Evolutionary conservation across 306 rosid species (phyloP).

Genomic region (Trifolium repens): DNA sequence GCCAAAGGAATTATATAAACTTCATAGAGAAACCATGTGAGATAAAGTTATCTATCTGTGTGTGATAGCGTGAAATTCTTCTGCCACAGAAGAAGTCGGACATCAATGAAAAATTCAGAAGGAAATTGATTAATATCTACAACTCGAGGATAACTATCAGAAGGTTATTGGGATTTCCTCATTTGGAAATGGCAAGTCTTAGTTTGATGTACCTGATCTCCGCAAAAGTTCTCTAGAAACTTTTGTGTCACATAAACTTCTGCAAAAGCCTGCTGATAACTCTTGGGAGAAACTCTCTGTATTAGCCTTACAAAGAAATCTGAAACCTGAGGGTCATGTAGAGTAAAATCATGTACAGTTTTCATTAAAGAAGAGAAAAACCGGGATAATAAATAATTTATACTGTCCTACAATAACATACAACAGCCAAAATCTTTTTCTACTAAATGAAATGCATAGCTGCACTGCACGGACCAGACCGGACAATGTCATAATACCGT

Average conservation of each 20-base stretch:
- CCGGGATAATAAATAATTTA: conserved; percentile 6
- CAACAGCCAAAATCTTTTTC: too few relatives aligned
- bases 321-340: conserved; percentile 62
- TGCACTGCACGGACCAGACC: too few relatives aligned
- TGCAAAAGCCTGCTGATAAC: conserved; percentile 86
- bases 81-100: conserved; percentile 13
- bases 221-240: conserved; percentile 85
- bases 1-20: conserved; percentile 21
- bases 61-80: neutral
- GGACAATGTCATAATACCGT: neutral
- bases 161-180: conserved; percentile 2
- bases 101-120: neutral
- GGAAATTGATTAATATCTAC: conserved; percentile 9
- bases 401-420: conserved; percentile 1
- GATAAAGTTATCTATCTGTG: conserved; percentile 2
- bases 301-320: conserved; percentile 90
- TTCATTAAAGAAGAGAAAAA: conserved; percentile 21
- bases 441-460: too few relatives aligned
- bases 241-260: conserved; percentile 89
- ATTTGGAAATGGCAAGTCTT: conserved; percentile 29
- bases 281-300: conserved; percentile 97
- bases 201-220: conserved; percentile 79
- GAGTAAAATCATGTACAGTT: conserved; percentile 22
- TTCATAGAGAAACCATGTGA: conserved; percentile 21
- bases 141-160: conserved; percentile 6